Base-by-base conservation (phyloP, 805 yeast species). In the Citeromyces nyonsensis region DNA sequence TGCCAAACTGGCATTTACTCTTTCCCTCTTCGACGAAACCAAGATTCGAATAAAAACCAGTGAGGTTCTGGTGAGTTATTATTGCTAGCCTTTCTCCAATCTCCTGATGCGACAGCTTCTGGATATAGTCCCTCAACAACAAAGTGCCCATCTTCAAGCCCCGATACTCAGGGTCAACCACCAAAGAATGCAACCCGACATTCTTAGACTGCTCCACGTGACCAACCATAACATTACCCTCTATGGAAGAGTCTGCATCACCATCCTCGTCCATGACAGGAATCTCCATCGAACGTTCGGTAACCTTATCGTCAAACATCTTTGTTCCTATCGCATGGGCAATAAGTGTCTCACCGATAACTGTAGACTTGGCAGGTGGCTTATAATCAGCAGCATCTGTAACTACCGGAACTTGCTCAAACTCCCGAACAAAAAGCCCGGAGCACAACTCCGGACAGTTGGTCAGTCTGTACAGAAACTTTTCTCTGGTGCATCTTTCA, bases 371-470 rank as follows among this genome's bases (percentile, higher is more conserved):
- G 39, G 51, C 44, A 12, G 73, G 74, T 33, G 57, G 63, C 28
- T 39, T 40, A 45, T 37, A 41, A 10, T 41, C 48, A 10, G 48
- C 56, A 3, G 44, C 47, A 9, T 37, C 34, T 8, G 33, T 36
- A 13, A 33, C 33, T 26, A 31, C 40, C 4, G 36, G 43, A 26
- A 45, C 45, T 6, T 48, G 51, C 22, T 45, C 52, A 52, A 78
- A 79, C 35, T 71, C 71, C 47, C 95, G 64, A 33, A 84, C 62
- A 47, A 88, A 91, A 35, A 91, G 62, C 2, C 97, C 97, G 5
- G 86, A 72, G 41, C 91, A 73, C 36, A 88, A 66, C 51, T 88
- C 98, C 7, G 97, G 97, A 50, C 96, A 86, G 4, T 60, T 72
- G 1, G 65, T 64, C 40, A 88, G 61, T 43, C 96, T 66, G 58